phyloP scores from a whole-genome alignment of 2,329 filamentous ascomycete species.

The Cladosporium sp. region DNA sequence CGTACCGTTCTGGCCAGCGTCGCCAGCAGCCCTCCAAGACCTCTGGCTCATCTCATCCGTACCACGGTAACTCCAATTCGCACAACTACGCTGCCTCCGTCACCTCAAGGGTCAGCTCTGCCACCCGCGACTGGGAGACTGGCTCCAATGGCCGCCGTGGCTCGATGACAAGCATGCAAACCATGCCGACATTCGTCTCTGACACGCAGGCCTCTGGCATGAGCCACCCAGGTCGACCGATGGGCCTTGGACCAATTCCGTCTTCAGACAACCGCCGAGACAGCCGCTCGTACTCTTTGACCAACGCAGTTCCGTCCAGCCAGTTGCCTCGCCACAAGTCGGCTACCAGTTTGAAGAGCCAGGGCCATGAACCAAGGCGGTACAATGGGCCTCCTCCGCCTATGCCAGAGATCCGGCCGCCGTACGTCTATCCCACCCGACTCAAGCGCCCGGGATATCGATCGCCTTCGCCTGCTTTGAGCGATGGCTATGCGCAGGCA shows the following conservation, averaged over 20 bases:
- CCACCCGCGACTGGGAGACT: slow-evolving; percentile 42
- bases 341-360: slow-evolving; percentile 47
- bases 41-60: slow-evolving; percentile 44
- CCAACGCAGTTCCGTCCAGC: slow-evolving; percentile 35
- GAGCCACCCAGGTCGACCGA: slow-evolving; percentile 20
- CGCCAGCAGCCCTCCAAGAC: slow-evolving; percentile 40
- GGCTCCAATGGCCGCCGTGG: slow-evolving; percentile 44
- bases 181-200: slow-evolving; percentile 44
- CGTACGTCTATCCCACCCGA: slow-evolving; percentile 47
- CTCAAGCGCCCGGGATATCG: slow-evolving; percentile 46
- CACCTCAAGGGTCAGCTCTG: slow-evolving; percentile 44
- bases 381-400: slow-evolving; percentile 35
- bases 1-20: slow-evolving; percentile 40
- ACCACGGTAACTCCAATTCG: slow-evolving; percentile 31
- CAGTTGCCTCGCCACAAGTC: slow-evolving; percentile 47
- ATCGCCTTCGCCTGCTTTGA: slow-evolving; percentile 48
- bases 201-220: slow-evolving; percentile 34
- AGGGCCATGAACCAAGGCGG: slow-evolving; percentile 38
- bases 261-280: slow-evolving; percentile 29
- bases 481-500: slow-evolving; percentile 39
- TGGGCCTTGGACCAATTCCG: slow-evolving; percentile 18
- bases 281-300: slow-evolving; percentile 49
- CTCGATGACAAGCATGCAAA: slow-evolving; percentile 46
- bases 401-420: slow-evolving; percentile 41
- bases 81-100: slow-evolving; percentile 43